Conservation (phyloP, 352 stramenopile genomes). For the Pythium brassicae region DNA sequence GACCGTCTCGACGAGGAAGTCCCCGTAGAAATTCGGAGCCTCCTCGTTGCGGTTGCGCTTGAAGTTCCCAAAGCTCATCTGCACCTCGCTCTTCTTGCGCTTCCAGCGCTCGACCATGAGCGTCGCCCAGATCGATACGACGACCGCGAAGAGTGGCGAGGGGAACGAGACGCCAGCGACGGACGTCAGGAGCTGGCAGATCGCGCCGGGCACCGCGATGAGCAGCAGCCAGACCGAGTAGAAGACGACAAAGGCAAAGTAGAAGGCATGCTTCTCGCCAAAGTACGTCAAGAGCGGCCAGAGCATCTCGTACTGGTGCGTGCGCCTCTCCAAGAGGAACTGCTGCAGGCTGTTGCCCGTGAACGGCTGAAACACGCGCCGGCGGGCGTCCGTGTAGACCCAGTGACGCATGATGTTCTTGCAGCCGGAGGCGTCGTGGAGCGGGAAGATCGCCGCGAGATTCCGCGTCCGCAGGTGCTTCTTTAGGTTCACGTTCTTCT, state of each 20-base stretch:
- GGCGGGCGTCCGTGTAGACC: slow-evolving; percentile 30
- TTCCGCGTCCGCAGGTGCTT: slow-evolving; percentile 53
- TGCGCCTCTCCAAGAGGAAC: slow-evolving; percentile 55
- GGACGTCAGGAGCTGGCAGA: slow-evolving; percentile 49
- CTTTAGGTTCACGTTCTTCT: slow-evolving; percentile 64
- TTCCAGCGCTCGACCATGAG: slow-evolving; percentile 89
- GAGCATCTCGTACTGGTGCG: slow-evolving; percentile 73
- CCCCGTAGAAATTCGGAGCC: slow-evolving; percentile 52
- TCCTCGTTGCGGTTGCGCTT: slow-evolving; percentile 52
- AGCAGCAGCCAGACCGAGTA: slow-evolving; percentile 70
- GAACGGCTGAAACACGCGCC: slow-evolving; percentile 56
- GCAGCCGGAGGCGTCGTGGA: slow-evolving; percentile 59
- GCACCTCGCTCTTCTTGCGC: slow-evolving; percentile 78
- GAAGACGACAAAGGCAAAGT: slow-evolving; percentile 73
- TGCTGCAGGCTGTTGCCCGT: slow-evolving; percentile 37
- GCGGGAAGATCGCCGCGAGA: slow-evolving; percentile 54
- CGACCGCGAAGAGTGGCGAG: slow-evolving; percentile 52
- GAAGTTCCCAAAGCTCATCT: slow-evolving; percentile 76
- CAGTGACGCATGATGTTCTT: slow-evolving; percentile 63
- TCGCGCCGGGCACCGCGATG: slow-evolving; percentile 38
- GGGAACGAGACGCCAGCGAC: slow-evolving; percentile 24
- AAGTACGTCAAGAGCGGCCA: slow-evolving; percentile 82
- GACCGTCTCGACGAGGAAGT: slow-evolving; percentile 58
- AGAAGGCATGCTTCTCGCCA: slow-evolving; percentile 78
- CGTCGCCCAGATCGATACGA: slow-evolving; percentile 85